Conservation (phyloP, 306 rosid species). For the apple (Malus domestica) region ASM211411v1 NC_041800.1:28017733-28018232, state of each 20-base stretch:
- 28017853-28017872: neutral
- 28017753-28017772: slow-evolving; percentile 74
- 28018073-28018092: neutral
- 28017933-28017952: neutral
- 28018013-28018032: neutral
- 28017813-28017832: slow-evolving; percentile 13
- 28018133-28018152: neutral
- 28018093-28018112: neutral
- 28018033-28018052: neutral
- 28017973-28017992: neutral
- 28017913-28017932: neutral
- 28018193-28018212: no score
- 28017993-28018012: no score
- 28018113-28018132: neutral
- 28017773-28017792: slow-evolving; percentile 59
- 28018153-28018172: neutral
- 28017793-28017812: slow-evolving; percentile 59
- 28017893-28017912: slow-evolving; percentile 13
- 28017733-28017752: slow-evolving; percentile 78
- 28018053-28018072: neutral
- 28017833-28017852: neutral
- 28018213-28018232: no score
- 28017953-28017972: neutral
- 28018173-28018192: neutral
- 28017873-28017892: neutral